Conservation (phyloP, 176 grass and related monocot species). For the Paspalum vaginatum region DNA sequence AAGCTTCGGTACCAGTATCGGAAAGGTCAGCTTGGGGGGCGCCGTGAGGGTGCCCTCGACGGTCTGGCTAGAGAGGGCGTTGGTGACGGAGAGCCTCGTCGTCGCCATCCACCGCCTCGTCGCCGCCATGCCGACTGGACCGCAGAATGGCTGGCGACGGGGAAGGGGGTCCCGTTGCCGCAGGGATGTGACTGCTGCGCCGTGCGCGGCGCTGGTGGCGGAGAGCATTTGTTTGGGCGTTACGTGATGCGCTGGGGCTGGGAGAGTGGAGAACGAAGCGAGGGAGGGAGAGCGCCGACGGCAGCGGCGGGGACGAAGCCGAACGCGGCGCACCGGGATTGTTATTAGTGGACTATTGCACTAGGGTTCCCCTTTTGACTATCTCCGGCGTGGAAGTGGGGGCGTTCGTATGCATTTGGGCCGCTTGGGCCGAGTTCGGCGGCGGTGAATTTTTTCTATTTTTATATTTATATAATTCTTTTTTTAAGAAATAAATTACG, state of each 20-base stretch:
- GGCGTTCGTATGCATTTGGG: too few relatives aligned
- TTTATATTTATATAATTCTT: too few relatives aligned
- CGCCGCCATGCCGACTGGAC: conserved; percentile 1
- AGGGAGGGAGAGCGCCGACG: neutral
- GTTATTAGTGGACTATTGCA: too few relatives aligned
- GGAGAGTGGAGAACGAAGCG: neutral
- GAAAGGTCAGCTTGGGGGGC: conserved; percentile 42
- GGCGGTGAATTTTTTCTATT: too few relatives aligned
- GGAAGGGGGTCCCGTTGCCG: neutral
- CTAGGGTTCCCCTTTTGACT: too few relatives aligned
- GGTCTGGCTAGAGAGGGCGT: conserved; percentile 15
- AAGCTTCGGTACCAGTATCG: conserved; percentile 45
- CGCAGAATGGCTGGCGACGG: neutral
- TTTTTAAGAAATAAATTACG: too few relatives aligned
- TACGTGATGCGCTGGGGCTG: neutral
- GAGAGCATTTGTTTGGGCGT: conserved; percentile 24
- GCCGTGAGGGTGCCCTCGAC: neutral
- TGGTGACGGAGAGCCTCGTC: conserved; percentile 29
- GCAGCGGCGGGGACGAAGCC: neutral
- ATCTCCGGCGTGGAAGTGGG: too few relatives aligned
- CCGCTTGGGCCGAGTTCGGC: too few relatives aligned
- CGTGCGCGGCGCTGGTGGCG: conserved; percentile 26
- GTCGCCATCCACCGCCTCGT: conserved; percentile 2
- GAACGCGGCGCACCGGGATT: too few relatives aligned
- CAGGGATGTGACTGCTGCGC: neutral